These are phyloP conservation scores for Capillidium rhysosporum DNA, from an alignment of 371 early-diverging fungal species.

Conservation along the genomic window DNA sequence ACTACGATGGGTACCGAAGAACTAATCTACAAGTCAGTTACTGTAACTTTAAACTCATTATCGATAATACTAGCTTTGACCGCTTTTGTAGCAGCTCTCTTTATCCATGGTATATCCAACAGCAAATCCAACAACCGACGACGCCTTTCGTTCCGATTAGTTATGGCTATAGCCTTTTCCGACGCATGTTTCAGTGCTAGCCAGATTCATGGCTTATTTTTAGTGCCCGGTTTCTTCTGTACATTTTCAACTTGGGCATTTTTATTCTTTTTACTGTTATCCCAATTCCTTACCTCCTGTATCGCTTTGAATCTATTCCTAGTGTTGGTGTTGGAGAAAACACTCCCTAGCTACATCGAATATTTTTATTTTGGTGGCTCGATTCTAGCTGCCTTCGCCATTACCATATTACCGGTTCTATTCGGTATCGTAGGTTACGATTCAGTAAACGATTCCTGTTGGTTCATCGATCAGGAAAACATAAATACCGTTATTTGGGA, in stretches of 20 bases:
- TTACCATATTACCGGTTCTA: background rate
- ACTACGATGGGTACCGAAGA: too few species aligned
- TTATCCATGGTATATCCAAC: background rate
- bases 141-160: background rate
- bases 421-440: background rate
- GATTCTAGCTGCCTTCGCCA: background rate
- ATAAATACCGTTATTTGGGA: background rate
- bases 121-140: too few species aligned
- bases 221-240: background rate
- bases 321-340: background rate
- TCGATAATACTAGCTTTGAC: background rate
- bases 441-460: background rate
- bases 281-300: constrained; percentile 2
- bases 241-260: background rate
- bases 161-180: background rate
- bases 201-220: background rate
- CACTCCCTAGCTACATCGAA: background rate
- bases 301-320: background rate
- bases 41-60: background rate
- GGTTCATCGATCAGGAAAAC: background rate
- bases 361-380: background rate
- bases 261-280: background rate
- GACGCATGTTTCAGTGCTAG: background rate
- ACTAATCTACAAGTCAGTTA: constrained; percentile 7
- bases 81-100: background rate